Base-by-base conservation (phyloP, 2,329 filamentous ascomycete species). In the Aspergillus glaucus region DNA sequence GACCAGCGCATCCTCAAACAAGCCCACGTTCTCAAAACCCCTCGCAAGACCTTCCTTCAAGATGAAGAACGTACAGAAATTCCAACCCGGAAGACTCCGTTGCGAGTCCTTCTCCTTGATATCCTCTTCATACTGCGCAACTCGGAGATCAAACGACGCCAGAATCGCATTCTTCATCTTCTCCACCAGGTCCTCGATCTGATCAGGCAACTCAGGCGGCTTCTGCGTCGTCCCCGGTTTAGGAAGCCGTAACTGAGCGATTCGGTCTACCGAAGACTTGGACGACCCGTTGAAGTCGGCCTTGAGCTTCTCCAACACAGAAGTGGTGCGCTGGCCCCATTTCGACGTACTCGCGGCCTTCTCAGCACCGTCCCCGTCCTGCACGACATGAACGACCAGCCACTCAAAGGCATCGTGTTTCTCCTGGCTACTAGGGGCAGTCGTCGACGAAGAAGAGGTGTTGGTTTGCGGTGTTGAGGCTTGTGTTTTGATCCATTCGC, bases 51-150 rank as follows among this genome's bases (percentile, higher is more conserved):
- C 93, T 67, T 98, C 93, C 63, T 98, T 98, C 7, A 98, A 77
- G 14, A 98, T 91, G 66, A 98, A 98, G 66, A 98, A 98, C 0
- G 93, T 98, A 69, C 93, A 97, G 65, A 98, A 98, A 63, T 98
- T 98, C 93, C 93, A 98, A 0, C 93, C 93, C 0, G 93, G 93
- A 15, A 98, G 72, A 30, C 77, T 84, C 43, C 92, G 80, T 66
- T 97, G 91, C 0, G 85, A 81, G 59, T 97, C 92, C 62, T 91
- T 93, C 67, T 96, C 93, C 54, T 88, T 87, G 57, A 98, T 95
- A 58, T 98, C 93, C 51, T 96, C 91, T 68, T 98, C 93, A 66
- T 98, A 98, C 61, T 97, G 92, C 17, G 81, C 84, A 1, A 98
- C 93, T 7, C 93, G 82, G 58, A 85, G 78, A 70, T 97, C 92